Percentiles rank a stretch among this genome's conserved stretches.
phyloP scores from a whole-genome alignment of 148 eudicot species.

The Nepenthes mirabilis region DNA sequence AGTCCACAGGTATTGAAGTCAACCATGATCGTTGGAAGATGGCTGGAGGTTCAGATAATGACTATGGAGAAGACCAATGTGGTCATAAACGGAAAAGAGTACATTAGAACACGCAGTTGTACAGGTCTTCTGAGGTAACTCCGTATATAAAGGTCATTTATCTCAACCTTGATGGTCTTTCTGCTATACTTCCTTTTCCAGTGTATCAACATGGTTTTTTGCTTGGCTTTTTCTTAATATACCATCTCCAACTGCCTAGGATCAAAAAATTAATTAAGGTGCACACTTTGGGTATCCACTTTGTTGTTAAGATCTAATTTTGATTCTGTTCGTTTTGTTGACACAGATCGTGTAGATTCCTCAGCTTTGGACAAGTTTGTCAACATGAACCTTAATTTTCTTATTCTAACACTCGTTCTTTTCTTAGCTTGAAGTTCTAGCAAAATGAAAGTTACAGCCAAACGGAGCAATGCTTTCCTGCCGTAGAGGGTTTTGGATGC shows the following conservation, averaged over 20 bases:
- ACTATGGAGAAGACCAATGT: constrained; percentile 20
- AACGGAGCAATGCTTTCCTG: background rate
- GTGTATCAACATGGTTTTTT: background rate
- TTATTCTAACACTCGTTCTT: background rate
- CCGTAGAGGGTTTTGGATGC: background rate
- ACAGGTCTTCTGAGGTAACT: constrained; percentile 28
- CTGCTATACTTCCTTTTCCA: background rate
- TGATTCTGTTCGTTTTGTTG: background rate
- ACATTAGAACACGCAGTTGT: constrained; percentile 15
- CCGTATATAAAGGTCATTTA: constrained; percentile 26
- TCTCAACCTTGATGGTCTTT: constrained; percentile 1
- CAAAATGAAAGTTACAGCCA: background rate
- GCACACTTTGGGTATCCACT: no score
- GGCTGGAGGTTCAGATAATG: constrained; percentile 23
- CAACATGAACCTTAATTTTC: background rate
- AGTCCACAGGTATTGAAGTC: constrained; percentile 12
- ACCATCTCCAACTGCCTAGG: background rate
- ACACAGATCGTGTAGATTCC: background rate
- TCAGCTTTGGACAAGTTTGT: background rate
- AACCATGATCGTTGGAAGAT: constrained; percentile 22
- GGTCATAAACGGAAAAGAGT: constrained; percentile 34
- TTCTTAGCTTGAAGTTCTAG: constrained; percentile 1
- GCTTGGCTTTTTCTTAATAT: background rate
- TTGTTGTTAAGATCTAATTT: background rate
- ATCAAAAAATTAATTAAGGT: background rate